Evolutionary conservation across 345 rosid genomes (phyloP).

Genomic region (Syzygium aqueum): DNA sequence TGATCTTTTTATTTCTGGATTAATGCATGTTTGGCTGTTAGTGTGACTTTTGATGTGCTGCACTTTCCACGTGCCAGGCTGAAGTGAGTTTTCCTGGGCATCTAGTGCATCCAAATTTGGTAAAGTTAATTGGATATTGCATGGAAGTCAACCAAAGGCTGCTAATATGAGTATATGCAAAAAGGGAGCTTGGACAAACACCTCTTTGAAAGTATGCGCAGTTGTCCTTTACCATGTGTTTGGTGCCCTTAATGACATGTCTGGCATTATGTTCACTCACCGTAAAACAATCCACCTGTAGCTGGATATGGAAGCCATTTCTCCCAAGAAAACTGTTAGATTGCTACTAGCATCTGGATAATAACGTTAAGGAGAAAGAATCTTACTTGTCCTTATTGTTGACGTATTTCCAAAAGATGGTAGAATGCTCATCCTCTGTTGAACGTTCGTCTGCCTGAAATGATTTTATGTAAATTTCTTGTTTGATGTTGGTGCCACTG

Average conservation of each 20-base stretch:
- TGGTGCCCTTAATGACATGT: not conserved
- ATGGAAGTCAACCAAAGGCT: not conserved
- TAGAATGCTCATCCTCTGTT: not conserved
- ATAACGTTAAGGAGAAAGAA: not conserved
- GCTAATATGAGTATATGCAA: not conserved
- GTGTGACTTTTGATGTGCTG: not conserved
- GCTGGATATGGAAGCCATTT: not conserved
- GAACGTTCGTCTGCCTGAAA: not conserved
- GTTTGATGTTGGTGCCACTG: not conserved
- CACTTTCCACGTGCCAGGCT: not conserved
- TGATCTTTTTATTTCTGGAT: not conserved
- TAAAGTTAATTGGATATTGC: slow-evolving; percentile 4
- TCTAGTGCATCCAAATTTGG: not conserved
- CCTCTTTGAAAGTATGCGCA: not conserved
- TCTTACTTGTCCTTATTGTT: rapidly evolving
- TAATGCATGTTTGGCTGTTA: not conserved
- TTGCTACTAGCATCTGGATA: not conserved
- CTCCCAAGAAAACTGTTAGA: not conserved
- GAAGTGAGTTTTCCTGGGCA: not conserved
- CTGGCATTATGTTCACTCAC: not conserved
- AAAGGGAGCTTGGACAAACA: not conserved
- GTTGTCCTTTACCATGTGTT: not conserved
- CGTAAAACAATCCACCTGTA: rapidly evolving
- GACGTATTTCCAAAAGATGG: not conserved
- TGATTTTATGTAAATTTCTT: not conserved